Conservation (phyloP, 2,329 filamentous ascomycete genomes). For the Colletotrichum truncatum region DNA sequence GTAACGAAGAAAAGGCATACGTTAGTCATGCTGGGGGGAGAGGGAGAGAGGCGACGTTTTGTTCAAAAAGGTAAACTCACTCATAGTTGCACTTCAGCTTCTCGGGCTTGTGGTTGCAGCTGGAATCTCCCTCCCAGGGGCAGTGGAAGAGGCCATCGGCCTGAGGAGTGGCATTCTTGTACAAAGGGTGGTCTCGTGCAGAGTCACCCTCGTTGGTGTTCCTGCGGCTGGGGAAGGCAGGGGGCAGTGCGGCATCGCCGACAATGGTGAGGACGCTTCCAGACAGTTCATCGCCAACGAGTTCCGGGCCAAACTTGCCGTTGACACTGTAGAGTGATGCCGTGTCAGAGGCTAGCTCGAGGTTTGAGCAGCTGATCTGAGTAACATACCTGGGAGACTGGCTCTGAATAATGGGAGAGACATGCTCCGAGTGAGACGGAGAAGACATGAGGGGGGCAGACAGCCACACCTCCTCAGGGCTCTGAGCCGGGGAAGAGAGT, state of each 20-base stretch:
- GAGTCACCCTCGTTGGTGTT: slow-evolving; percentile 63
- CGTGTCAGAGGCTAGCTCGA: slow-evolving; percentile 41
- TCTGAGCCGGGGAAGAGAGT: slow-evolving; percentile 26
- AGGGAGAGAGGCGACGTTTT: not conserved
- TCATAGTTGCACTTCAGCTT: slow-evolving; percentile 99
- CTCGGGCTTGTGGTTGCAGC: slow-evolving; percentile 89
- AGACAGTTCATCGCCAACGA: slow-evolving; percentile 33
- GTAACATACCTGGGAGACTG: slow-evolving; percentile 63
- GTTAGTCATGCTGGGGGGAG: slow-evolving; percentile 34
- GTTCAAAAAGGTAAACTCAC: slow-evolving; percentile 63
- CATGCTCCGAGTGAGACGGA: slow-evolving; percentile 55
- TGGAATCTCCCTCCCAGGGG: slow-evolving; percentile 77
- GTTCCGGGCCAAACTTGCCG: slow-evolving; percentile 42
- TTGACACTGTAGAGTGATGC: slow-evolving; percentile 43
- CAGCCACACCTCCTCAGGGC: slow-evolving; percentile 33
- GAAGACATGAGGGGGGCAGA: slow-evolving; percentile 50
- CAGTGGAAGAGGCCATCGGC: slow-evolving; percentile 91
- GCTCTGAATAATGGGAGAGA: slow-evolving; percentile 58
- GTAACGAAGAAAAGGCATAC: slow-evolving; percentile 31
- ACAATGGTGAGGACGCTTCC: slow-evolving; percentile 38
- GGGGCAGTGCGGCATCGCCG: slow-evolving; percentile 47
- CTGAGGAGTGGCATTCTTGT: slow-evolving; percentile 71
- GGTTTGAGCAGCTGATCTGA: slow-evolving; percentile 28
- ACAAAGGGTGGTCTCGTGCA: slow-evolving; percentile 74
- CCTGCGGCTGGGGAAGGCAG: slow-evolving; percentile 56